Conservation (phyloP, 2,329 filamentous ascomycete genomes). For the Ascochyta lentis region DNA sequence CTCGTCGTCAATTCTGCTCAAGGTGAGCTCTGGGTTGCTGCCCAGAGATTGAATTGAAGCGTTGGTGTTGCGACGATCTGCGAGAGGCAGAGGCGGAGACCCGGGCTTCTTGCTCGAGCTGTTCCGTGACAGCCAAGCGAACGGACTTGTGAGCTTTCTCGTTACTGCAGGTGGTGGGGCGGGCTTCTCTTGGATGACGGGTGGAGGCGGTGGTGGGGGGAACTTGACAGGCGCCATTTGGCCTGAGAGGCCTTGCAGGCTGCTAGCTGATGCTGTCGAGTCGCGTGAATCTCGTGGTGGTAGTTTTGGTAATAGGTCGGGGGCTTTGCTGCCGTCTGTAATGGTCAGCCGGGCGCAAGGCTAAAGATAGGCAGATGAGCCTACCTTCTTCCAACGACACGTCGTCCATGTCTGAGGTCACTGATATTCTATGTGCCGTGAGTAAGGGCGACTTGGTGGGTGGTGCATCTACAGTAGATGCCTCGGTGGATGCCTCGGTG, state of each 20-base stretch:
- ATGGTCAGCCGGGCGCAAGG: constrained; percentile 23
- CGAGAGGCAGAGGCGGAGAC: constrained; percentile 62
- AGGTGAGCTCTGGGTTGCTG: constrained; percentile 82
- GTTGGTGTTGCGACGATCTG: constrained; percentile 72
- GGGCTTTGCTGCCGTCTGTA: constrained; percentile 37
- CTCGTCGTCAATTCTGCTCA: constrained; percentile 75
- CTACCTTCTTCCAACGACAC: constrained; percentile 70
- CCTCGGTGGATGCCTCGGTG: constrained; percentile 29
- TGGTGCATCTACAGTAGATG: constrained; percentile 25
- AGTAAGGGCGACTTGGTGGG: constrained; percentile 59
- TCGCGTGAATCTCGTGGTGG: constrained; percentile 58
- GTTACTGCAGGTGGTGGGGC: constrained; percentile 42
- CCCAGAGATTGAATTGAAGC: constrained; percentile 79
- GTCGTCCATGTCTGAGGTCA: constrained; percentile 64
- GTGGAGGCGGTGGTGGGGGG: constrained; percentile 47
- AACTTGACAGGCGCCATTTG: constrained; percentile 70
- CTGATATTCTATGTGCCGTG: constrained; percentile 62
- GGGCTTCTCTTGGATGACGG: constrained; percentile 37
- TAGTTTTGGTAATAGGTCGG: constrained; percentile 57
- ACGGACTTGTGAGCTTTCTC: constrained; percentile 76
- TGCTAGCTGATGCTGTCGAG: constrained; percentile 47
- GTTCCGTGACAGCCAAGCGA: constrained; percentile 46
- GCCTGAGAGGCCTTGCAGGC: constrained; percentile 72
- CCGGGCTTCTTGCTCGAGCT: constrained; percentile 65
- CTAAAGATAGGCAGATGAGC: constrained; percentile 24